Base-by-base conservation (phyloP, 2,329 filamentous ascomycete species). In the Arachnomyces sp. region DNA sequence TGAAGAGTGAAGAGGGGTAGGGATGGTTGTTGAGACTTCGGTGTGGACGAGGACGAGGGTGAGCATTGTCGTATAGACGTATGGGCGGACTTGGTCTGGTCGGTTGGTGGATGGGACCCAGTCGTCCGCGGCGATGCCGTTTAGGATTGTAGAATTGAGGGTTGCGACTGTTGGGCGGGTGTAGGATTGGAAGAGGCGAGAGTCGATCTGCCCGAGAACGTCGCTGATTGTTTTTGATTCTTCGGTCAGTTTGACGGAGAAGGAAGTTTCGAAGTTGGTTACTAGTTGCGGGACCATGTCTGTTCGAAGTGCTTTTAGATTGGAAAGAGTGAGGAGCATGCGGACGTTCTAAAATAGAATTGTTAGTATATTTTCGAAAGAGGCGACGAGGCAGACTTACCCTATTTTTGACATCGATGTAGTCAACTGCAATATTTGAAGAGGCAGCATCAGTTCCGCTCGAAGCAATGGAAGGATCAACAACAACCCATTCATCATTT, bases 201-300 rank as follows among this genome's bases (percentile, higher is more conserved):
- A 77, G 56, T 96, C 89, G 48, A 98, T 95, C 60, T 96, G 88
- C 12, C 77, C 76, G 9, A 96, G 80, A 3, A 94, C 87, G 55
- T 96, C 88, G 40, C 83, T 82, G 56, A 98, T 90, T 1, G 86
- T 92, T 61, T 90, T 90, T 41, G 82, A 83, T 65, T 98, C 92
- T 47, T 95, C 90, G 1, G 88, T 93, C 44, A 98, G 75, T 57
- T 93, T 93, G 47, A 96, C 86, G 1, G 86, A 88, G 65, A 98
- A 98, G 40, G 86, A 79, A 36, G 86, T 88, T 60, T 98, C 92
- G 55, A 96, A 98, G 56, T 92, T 84, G 3, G 84, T 78, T 57
- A 95, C 86, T n/a, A 98, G 75, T 51, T 82, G 81, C 1, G 90
- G 90, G 2, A 96, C 85, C 25, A 90, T 77, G 46, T 92, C 81